Percentiles rank a stretch among this genome's conserved stretches.
phyloP scores from a whole-genome alignment of 352 stramenopile genomes.

The Phytophthora boehmeriae region DNA sequence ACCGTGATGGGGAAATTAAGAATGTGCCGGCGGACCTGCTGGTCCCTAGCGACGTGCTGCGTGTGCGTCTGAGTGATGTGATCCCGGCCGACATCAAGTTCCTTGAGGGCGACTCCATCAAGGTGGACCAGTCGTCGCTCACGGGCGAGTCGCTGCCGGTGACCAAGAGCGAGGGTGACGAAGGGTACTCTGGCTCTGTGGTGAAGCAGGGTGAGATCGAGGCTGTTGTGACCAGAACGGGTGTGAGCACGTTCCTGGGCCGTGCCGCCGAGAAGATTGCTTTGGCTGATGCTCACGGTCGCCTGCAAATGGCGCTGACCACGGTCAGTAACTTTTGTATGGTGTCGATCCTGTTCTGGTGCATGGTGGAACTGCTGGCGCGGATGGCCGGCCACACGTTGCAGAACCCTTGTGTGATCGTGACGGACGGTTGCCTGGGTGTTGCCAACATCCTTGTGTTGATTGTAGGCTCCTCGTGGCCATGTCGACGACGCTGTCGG shows the following conservation, averaged over 20 bases:
- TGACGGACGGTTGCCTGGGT: conserved; percentile 71
- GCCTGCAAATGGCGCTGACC: conserved; percentile 92
- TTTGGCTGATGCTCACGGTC: conserved; percentile 71
- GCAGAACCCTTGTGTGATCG: conserved; percentile 87
- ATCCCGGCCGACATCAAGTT: conserved; percentile 92
- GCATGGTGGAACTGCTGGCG: conserved; percentile 84
- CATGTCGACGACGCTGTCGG: conserved; percentile 93
- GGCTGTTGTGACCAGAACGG: conserved; percentile 88
- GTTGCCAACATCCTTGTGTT: conserved; percentile 87
- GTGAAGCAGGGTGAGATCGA: conserved; percentile 92
- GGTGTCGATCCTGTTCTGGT: conserved; percentile 87
- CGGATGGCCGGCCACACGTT: conserved; percentile 71
- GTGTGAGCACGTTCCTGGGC: conserved; percentile 91
- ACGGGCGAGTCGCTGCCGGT: conserved; percentile 95
- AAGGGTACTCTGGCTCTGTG: conserved; percentile 84
- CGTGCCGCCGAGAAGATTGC: conserved; percentile 86
- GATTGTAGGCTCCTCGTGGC: conserved; percentile 93
- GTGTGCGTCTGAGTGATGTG: conserved; percentile 87
- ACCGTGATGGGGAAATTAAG: conserved; percentile 80
- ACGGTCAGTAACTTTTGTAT: conserved; percentile 93
- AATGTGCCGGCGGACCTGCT: conserved; percentile 69
- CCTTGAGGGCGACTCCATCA: conserved; percentile 81
- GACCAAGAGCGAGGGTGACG: conserved; percentile 79
- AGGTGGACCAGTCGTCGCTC: conserved; percentile 92
- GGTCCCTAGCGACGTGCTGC: conserved; percentile 80